Percentiles rank a stretch among this genome's conserved stretches.
Conservation (phyloP, 148 eudicot species). For the Polygonum maritimum region DNA sequence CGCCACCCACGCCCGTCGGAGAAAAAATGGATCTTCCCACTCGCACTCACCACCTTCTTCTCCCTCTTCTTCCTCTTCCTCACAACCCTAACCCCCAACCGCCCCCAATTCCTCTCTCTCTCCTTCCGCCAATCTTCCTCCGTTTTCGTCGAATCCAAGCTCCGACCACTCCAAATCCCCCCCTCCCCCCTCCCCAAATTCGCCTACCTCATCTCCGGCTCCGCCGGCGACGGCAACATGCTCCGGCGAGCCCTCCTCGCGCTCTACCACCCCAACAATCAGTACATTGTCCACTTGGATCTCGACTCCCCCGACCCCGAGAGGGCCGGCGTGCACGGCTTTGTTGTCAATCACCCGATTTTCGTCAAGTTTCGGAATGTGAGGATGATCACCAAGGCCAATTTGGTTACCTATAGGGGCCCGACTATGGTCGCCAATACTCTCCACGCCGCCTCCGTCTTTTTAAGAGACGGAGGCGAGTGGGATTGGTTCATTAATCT, state of each 20-base stretch:
- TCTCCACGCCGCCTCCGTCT: conserved; percentile 78
- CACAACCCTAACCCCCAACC: conserved; percentile 42
- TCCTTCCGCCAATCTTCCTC: conserved; percentile 14
- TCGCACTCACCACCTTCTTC: conserved; percentile 42
- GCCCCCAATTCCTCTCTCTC: conserved; percentile 25
- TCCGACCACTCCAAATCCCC: conserved; percentile 39
- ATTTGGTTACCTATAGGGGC: conserved; percentile 75
- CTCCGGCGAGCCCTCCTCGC: conserved; percentile 57
- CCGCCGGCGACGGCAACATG: conserved; percentile 54
- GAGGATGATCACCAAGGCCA: conserved; percentile 70
- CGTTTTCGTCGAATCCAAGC: conserved; percentile 64
- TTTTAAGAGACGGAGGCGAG: conserved; percentile 57
- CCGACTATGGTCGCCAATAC: conserved; percentile 96
- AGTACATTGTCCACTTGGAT: conserved; percentile 73
- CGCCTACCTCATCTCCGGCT: conserved; percentile 83
- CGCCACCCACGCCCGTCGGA: conserved; percentile 32
- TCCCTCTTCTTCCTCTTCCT: conserved; percentile 53
- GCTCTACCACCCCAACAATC: conserved; percentile 65
- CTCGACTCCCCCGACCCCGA: conserved; percentile 55
- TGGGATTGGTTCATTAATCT: conserved; percentile 99
- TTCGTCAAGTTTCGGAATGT: conserved; percentile 56
- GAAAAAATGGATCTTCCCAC: conserved; percentile 62
- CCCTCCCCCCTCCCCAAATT: conserved; percentile 59
- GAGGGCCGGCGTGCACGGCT: conserved; percentile 34
- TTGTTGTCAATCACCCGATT: conserved; percentile 23